Base-by-base conservation (phyloP, 352 stramenopile genomes). In the Globisporangium paddicum region DNA sequence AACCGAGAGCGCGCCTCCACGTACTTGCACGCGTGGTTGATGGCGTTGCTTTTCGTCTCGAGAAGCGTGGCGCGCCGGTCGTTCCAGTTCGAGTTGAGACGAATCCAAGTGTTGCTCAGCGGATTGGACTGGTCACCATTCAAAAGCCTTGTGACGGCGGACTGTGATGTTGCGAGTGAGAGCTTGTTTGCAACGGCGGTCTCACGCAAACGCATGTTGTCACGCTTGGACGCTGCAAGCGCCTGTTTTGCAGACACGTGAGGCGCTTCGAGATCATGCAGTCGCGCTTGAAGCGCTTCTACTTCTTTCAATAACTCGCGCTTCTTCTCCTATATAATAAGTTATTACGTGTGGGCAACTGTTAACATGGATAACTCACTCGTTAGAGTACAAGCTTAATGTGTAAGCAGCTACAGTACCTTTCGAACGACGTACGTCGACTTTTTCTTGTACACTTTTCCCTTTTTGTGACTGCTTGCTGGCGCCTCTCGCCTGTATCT, bases 1-100 rank as follows among this genome's bases (percentile, higher is more conserved):
- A 83, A 79, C 26, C 71, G 74, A 21, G 66, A 73, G 16, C 77
- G 68, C 32, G 73, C 69, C n/a, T 71, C 64, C 19, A 82, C 38
- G 11, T 79, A 68, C 25, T 70, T 65, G 16, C 38, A 42, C 13
- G 77, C 74, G 18, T 78, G 53, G 23, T 49, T 63, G 5, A 81
- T 64, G 40, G 79, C 69, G 38, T 75, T 67, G 5, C 64, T 55
- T 11, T 77, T 74, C 21, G 81, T 44, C 11, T 46, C 48, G 11
- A 57, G 28, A 3, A 87, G 71, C 13, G 56, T 72, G 40, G 64
- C 50, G 9, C 66, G 64, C 0, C 77, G 67, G 16, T 71, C 58
- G 0, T 45, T 35, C 55, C 55, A 69, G 23, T 79, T 62, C n/a
- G n/a, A 5, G 44, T 64, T 64, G 13, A 87, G 51, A 57, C 73